Base-by-base conservation (phyloP, 2,329 filamentous ascomycete species). In the Keithomyces neogunnii region DNA sequence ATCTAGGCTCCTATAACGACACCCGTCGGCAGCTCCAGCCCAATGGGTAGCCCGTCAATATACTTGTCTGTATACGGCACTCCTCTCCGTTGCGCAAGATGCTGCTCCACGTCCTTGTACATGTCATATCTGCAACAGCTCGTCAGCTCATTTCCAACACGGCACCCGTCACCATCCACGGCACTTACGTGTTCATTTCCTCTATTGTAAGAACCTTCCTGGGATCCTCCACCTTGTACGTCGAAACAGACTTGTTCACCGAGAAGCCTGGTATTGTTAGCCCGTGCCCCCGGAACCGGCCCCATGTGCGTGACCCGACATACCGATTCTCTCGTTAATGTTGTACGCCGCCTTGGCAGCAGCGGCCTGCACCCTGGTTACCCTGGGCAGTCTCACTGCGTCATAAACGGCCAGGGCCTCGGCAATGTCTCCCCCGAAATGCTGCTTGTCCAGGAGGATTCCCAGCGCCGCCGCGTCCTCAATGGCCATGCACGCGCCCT, bases 401-500 rank as follows among this genome's bases (percentile, higher is more conserved):
- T 78, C 66, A 57, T 83, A 83, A 1, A 76, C 66, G 2, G 63
- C 60, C 1, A 84, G 69, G 0, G 74, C 62, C 49, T 78, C 67
- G 0, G 57, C 59, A 13, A 83, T 60, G 53, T 80, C 68, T 3
- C 76, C 76, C 5, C 61, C 56, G 53, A 78, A 77, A 55, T 73
- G 65, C 6, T 61, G 58, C 56, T 66, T 64, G 62, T 67, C 74
- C 61, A 86, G 85, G 0, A 86, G 52, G 13, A 85, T 79, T 0
- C 82, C 82, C 0, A 86, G 63, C 0, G 80, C 80, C 0, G 76
- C 81, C 0, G 80, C 78, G 53, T 85, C 81, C 59, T 85, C 81
- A 36, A 84, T 81, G 0, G 81, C 80, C 78, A 82, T 82, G 58
- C 80, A 83, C 0, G 81, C 81, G 5, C 82, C 82, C 63, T 86